phyloP scores from a whole-genome alignment of 2,329 filamentous ascomycete genomes.

The Penicillium digitatum region DNA sequence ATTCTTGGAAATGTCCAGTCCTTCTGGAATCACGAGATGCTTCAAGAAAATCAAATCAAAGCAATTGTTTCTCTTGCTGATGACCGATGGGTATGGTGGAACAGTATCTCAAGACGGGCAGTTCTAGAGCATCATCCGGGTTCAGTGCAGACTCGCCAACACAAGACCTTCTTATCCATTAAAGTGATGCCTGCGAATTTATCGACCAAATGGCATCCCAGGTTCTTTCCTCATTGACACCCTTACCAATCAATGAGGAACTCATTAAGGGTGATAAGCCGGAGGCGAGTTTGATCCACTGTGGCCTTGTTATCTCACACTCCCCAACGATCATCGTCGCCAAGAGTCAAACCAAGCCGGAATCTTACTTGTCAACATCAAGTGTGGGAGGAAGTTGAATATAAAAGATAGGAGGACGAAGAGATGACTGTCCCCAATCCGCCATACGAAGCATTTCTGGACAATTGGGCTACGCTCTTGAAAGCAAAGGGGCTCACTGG shows the following conservation, averaged over 20 bases:
- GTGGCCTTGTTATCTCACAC: slow-evolving; percentile 29
- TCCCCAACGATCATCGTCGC: slow-evolving; percentile 28
- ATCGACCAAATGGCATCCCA: slow-evolving; percentile 23
- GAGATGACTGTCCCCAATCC: slow-evolving; percentile 24
- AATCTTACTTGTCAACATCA: slow-evolving; percentile 28
- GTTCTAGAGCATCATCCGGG: slow-evolving; percentile 20
- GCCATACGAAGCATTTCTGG: slow-evolving; percentile 24
- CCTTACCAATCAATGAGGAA: slow-evolving; percentile 9
- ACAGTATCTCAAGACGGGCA: slow-evolving; percentile 15
- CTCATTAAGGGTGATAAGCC: slow-evolving; percentile 3
- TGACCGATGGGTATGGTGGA: slow-evolving; percentile 24
- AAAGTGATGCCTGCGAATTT: slow-evolving; percentile 27
- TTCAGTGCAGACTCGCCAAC: slow-evolving; percentile 28
- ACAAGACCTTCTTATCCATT: slow-evolving; percentile 26
- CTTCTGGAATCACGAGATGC: slow-evolving; percentile 1
- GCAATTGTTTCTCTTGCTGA: slow-evolving; percentile 23
- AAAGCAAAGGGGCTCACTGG: slow-evolving; percentile 19
- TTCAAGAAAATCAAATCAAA: slow-evolving; percentile 22
- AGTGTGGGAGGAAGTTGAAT: slow-evolving; percentile 27
- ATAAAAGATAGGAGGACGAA: slow-evolving; percentile 28
- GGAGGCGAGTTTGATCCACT: slow-evolving; percentile 25
- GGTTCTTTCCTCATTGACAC: slow-evolving; percentile 3
- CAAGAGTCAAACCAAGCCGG: slow-evolving; percentile 22
- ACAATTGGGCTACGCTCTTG: slow-evolving; percentile 17
- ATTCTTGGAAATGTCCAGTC: slow-evolving; percentile 15